Base-by-base conservation (phyloP, 2,329 filamentous ascomycete species). In the Hypoxylon sp. region DNA sequence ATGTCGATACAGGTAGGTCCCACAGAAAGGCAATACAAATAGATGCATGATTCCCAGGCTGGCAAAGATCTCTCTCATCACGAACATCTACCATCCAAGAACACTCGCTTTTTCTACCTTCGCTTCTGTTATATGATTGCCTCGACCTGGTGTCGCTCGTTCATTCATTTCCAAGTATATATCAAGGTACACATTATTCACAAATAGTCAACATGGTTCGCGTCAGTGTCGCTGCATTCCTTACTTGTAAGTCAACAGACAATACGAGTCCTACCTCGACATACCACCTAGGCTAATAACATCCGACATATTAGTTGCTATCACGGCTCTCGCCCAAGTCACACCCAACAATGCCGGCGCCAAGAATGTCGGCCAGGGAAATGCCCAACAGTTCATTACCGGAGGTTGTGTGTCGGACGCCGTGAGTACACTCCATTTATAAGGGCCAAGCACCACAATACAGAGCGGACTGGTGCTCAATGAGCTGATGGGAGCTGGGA, bases 351-450 rank as follows among this genome's bases (percentile, higher is more conserved):
- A 69, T 32, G 72, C 76, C 6, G 76, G 76, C 24, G 75, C 76
- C 34, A 72, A 72, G 50, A 71, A 76, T 52, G 76, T 78, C 39
- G 76, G 76, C 34, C 68, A 72, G 49, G 76, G 70, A n/a, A 67
- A 76, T 6, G 73, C 68, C 3, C 53, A 67, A 32, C 76, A 79
- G 59, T 78, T 79, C 71, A 79, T 73, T n/a, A 79, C 76, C 13
- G 76, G 76, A 32, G 76, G 77, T 17, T 79, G 76, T 54, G 68
- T 74, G 39, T 63, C 70, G 19, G 71, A 79, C 56, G 74, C 74
- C 11, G 76, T 68, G 57, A 68, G 62, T 63, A 8, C 22, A 2
- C 32, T n/a, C 10, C 44, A 50, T 32, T 20, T 17, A 13, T 10
- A 3, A 22, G 17, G 19, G 8, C 2, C 39, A 17, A 41, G 17